A percentile compares a stretch with the other conserved stretches of the same genome.
Evolutionary conservation across 495 filamentous ascomycete species (phyloP).

Genomic region (Tuber umbilicatum): DNA sequence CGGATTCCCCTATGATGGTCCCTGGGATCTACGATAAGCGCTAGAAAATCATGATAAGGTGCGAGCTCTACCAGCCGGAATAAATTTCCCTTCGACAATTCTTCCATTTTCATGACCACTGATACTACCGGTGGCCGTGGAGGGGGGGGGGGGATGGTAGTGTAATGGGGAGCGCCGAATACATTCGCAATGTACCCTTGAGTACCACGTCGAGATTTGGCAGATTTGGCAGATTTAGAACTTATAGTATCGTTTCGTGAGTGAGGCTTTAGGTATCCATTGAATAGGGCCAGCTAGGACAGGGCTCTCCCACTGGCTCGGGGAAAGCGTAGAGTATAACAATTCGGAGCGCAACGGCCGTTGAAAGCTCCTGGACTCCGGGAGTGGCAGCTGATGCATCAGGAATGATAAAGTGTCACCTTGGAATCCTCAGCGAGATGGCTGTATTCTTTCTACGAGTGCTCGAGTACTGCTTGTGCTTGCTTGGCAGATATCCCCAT

Average conservation of each 20-base stretch:
- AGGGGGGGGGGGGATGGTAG: slow-evolving; percentile 39
- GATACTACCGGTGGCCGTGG: background rate
- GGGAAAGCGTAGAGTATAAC: background rate
- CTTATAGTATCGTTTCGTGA: background rate
- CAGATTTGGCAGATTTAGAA: background rate
- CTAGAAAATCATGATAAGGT: background rate
- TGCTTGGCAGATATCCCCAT: background rate
- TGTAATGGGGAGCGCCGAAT: slow-evolving; percentile 31
- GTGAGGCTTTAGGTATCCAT: background rate
- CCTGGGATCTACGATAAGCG: background rate
- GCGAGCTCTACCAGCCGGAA: background rate
- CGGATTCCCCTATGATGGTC: slow-evolving; percentile 46
- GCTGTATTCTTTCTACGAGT: background rate
- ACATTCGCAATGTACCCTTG: slow-evolving; percentile 16
- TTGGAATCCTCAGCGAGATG: slow-evolving; percentile 5
- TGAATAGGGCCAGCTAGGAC: background rate
- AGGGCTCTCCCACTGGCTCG: background rate
- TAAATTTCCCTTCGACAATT: slow-evolving; percentile 21
- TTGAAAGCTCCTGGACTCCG: background rate
- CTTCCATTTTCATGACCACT: slow-evolving; percentile 14
- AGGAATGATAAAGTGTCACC: slow-evolving; percentile 17
- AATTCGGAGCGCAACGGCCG: slow-evolving; percentile 8
- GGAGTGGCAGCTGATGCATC: slow-evolving; percentile 13
- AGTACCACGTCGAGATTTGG: slow-evolving; percentile 17
- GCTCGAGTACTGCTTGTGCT: background rate